A percentile compares a stretch with the other conserved stretches of the same genome.
phyloP scores from a whole-genome alignment of 352 stramenopile genomes.

The Phytophthora tubulina region DNA sequence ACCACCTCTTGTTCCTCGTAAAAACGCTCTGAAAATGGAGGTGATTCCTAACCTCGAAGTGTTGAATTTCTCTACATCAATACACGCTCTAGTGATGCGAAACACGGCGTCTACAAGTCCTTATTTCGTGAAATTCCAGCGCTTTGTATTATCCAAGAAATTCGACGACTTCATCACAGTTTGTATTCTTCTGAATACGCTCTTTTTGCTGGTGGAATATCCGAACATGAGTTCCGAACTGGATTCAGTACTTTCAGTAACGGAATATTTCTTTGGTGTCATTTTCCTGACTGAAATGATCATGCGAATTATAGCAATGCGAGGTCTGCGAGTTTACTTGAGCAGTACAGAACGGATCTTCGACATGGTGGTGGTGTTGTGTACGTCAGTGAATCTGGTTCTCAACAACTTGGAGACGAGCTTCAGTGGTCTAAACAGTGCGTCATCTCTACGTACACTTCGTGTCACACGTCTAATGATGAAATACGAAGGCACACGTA shows the following conservation, averaged over 20 bases:
- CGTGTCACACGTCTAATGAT: conserved; percentile 81
- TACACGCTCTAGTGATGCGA: conserved; percentile 38
- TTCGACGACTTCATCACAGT: conserved; percentile 79
- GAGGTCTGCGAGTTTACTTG: conserved; percentile 58
- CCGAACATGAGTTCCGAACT: conserved; percentile 60
- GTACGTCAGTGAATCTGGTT: conserved; percentile 75
- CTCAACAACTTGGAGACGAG: conserved; percentile 66
- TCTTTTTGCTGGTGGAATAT: conserved; percentile 76
- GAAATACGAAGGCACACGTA: conserved; percentile 83
- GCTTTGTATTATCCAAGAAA: conserved; percentile 71
- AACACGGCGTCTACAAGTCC: conserved; percentile 27
- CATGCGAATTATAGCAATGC: conserved; percentile 65
- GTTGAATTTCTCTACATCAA: conserved; percentile 38
- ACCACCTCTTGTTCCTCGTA: conserved; percentile 17
- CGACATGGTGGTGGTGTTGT: conserved; percentile 76
- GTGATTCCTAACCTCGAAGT: conserved; percentile 30
- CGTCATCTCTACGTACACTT: conserved; percentile 75
- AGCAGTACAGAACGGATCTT: conserved; percentile 74
- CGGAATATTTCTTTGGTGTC: conserved; percentile 78
- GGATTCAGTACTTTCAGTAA: conserved; percentile 49
- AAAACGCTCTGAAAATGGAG: conserved; percentile 38
- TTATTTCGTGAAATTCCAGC: conserved; percentile 48
- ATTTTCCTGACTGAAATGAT: conserved; percentile 77
- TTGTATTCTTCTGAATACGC: conserved; percentile 76
- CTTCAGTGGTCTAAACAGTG: conserved; percentile 72